Evolutionary conservation across 345 rosid species (phyloP).

Genomic region (Eucalyptus decipiens): DNA sequence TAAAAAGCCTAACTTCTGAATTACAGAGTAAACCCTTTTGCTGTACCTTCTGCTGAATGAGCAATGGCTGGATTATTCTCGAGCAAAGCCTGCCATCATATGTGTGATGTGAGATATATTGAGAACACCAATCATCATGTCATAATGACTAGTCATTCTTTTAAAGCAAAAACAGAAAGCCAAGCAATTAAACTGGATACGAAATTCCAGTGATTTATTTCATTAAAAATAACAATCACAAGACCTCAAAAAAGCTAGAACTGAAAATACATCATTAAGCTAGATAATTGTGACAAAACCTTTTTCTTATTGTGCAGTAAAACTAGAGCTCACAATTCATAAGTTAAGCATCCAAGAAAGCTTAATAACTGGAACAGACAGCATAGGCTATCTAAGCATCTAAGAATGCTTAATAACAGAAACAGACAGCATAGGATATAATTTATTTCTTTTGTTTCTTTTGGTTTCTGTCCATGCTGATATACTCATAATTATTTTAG

Average conservation of each 20-base stretch:
- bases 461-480: neutral
- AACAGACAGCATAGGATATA: neutral
- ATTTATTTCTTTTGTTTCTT: neutral
- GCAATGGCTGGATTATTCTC: slow-evolving; percentile 66
- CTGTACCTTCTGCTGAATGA: slow-evolving; percentile 48
- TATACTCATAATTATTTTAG: neutral
- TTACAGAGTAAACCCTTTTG: neutral
- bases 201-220: neutral
- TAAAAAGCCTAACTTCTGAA: neutral
- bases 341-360: neutral
- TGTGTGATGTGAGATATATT: neutral
- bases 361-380: neutral
- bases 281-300: neutral
- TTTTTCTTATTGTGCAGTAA: neutral
- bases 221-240: neutral
- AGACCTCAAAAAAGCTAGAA: neutral
- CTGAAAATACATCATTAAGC: neutral
- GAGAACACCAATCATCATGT: neutral
- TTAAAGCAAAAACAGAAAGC: neutral
- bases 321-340: neutral
- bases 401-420: neutral
- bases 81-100: slow-evolving; percentile 49
- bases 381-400: neutral
- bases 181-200: neutral
- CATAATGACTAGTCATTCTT: neutral